A percentile compares a stretch with the other conserved stretches of the same genome.
These are phyloP conservation scores for Sclerotinia borealis DNA, from an alignment of 2,329 filamentous ascomycete genomes.

Conservation along the genomic window DNA sequence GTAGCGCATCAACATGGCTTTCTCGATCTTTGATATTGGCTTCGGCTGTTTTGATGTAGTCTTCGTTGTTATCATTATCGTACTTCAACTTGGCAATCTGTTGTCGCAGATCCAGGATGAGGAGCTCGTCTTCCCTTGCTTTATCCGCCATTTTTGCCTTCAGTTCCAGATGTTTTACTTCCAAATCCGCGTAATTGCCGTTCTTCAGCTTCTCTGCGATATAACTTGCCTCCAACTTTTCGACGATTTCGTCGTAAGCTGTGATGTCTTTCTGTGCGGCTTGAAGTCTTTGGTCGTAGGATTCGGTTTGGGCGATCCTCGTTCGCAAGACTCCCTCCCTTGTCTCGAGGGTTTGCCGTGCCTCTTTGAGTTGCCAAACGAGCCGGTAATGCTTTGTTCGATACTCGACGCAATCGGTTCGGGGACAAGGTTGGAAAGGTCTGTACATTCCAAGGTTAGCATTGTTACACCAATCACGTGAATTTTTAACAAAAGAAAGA, in stretches of 20 bases:
- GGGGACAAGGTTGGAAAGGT: slow-evolving; percentile 1
- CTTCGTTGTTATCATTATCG: rapidly evolving
- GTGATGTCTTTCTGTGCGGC: background rate
- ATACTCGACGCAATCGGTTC: slow-evolving; percentile 6
- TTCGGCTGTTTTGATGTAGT: background rate
- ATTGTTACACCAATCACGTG: slow-evolving; percentile 4
- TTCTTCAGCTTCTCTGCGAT: background rate
- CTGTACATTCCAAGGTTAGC: slow-evolving; percentile 4
- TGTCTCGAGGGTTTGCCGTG: background rate
- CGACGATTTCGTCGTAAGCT: background rate
- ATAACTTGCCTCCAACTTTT: background rate
- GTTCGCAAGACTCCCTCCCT: background rate
- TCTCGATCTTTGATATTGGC: rapidly evolving
- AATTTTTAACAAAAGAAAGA: background rate
- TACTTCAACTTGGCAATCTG: background rate
- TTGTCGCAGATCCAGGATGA: background rate
- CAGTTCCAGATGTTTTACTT: background rate
- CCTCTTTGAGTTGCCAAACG: background rate
- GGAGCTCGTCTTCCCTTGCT: background rate
- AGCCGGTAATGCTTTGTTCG: slow-evolving; percentile 1
- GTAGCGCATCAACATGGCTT: too few relatives aligned
- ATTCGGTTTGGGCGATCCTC: background rate
- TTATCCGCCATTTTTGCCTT: background rate
- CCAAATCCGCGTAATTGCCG: background rate
- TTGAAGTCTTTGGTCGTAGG: slow-evolving; percentile 8